phyloP scores from a whole-genome alignment of 768 basidiomycete genomes.

The Fomitopsis serialis region DNA sequence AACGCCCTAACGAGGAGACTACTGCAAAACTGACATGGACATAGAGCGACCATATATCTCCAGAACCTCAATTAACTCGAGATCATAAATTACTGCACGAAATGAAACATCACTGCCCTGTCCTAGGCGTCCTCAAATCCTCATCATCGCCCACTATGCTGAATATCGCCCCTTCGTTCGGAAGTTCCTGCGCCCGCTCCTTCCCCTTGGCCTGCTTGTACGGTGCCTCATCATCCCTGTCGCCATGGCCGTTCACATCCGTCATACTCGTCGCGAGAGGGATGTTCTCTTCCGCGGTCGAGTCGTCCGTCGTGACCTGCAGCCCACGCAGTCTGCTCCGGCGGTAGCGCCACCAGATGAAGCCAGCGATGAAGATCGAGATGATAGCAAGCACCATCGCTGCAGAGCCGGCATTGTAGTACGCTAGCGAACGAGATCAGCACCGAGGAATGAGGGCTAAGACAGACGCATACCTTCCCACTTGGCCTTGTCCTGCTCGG shows the following conservation, averaged over 20 bases:
- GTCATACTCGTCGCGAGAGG: slow-evolving; percentile 44
- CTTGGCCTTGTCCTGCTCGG: slow-evolving; percentile 77
- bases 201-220: slow-evolving; percentile 26
- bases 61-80: too few species aligned
- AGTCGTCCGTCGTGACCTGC: slow-evolving; percentile 28
- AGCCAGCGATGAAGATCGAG: slow-evolving; percentile 57
- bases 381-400: slow-evolving; percentile 79
- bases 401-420: slow-evolving; percentile 90
- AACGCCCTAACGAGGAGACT: too few species aligned
- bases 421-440: too few species aligned
- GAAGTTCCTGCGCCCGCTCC: slow-evolving; percentile 25
- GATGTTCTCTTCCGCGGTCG: slow-evolving; percentile 58
- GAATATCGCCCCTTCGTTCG: slow-evolving; percentile 34
- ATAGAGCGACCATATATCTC: too few species aligned
- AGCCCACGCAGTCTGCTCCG: slow-evolving; percentile 35
- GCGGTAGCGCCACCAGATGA: slow-evolving; percentile 75
- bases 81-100: background rate
- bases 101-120: background rate
- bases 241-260: slow-evolving; percentile 18
- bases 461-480: slow-evolving; percentile 86
- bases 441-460: too few species aligned
- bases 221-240: slow-evolving; percentile 14
- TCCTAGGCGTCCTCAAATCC: slow-evolving; percentile 1
- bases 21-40: too few species aligned
- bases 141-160: slow-evolving; percentile 44